Conservation (phyloP, 352 stramenopile species). For the Globisporangium cylindrosporum region DNA sequence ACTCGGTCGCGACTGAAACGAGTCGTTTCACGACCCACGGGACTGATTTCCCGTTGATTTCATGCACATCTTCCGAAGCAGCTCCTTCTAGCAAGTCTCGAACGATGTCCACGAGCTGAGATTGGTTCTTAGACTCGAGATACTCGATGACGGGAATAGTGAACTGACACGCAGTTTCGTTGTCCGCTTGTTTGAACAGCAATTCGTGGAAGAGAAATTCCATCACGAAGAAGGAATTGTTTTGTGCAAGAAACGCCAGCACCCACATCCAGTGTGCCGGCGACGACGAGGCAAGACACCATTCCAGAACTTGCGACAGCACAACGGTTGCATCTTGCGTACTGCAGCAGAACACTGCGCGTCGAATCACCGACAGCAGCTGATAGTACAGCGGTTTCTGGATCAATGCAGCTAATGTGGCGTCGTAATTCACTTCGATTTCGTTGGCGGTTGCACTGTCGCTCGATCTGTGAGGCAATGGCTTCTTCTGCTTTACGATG, state of each 20-base stretch:
- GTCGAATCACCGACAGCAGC: slow-evolving; percentile 35
- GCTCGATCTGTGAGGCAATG: neutral
- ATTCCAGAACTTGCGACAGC: slow-evolving; percentile 47
- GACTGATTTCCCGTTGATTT: slow-evolving; percentile 5
- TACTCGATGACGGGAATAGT: slow-evolving; percentile 42
- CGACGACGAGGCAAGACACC: slow-evolving; percentile 28
- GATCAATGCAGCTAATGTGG: slow-evolving; percentile 33
- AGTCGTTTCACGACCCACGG: slow-evolving; percentile 24
- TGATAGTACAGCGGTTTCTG: slow-evolving; percentile 49
- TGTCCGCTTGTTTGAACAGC: slow-evolving; percentile 16
- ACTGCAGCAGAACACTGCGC: slow-evolving; percentile 31
- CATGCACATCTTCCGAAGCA: neutral
- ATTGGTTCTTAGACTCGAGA: slow-evolving; percentile 31
- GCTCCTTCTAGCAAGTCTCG: slow-evolving; percentile 35
- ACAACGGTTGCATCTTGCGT: slow-evolving; percentile 21
- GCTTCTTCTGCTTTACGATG: slow-evolving; percentile 18
- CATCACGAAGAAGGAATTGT: slow-evolving; percentile 40
- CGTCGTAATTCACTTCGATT: slow-evolving; percentile 27
- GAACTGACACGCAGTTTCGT: slow-evolving; percentile 1
- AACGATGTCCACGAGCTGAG: slow-evolving; percentile 51
- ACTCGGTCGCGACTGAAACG: slow-evolving; percentile 33
- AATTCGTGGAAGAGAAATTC: slow-evolving; percentile 45
- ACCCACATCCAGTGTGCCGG: slow-evolving; percentile 50
- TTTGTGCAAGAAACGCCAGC: slow-evolving; percentile 38
- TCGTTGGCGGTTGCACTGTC: neutral